These are phyloP conservation scores for Syzygium jambos DNA, from an alignment of 345 rosid genomes.

Conservation along the genomic window DNA sequence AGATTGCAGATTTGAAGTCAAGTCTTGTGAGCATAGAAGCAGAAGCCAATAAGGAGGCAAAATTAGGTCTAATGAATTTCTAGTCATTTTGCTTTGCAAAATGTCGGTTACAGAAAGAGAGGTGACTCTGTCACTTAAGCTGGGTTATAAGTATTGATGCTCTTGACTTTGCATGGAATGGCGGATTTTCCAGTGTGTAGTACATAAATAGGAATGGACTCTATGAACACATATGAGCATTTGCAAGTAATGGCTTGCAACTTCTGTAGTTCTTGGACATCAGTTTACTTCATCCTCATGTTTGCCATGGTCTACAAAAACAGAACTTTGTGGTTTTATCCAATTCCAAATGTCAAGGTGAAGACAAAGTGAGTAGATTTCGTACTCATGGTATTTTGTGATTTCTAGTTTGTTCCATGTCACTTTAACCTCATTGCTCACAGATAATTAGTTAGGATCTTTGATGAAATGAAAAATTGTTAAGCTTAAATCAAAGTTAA, in stretches of 20 bases:
- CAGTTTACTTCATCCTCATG: no score
- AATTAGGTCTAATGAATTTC: neutral
- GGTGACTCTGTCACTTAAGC: neutral
- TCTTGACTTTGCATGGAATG: neutral
- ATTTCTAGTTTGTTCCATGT: neutral
- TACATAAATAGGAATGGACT: neutral
- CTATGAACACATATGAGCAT: neutral
- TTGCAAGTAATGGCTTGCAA: neutral
- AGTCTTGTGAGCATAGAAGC: neutral
- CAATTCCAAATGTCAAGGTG: neutral
- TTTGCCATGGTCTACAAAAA: neutral
- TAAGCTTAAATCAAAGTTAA: neutral
- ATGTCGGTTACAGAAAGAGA: neutral
- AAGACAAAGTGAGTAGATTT: neutral
- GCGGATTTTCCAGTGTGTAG: neutral
- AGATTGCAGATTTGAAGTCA: neutral
- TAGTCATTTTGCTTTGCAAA: neutral
- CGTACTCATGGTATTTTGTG: neutral
- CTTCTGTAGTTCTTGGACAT: neutral
- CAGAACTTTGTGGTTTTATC: neutral
- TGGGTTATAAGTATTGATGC: neutral
- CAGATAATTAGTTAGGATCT: neutral
- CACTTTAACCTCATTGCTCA: neutral
- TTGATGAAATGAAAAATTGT: neutral
- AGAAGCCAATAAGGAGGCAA: neutral